Evolutionary conservation across 768 basidiomycete species (phyloP).

Genomic region (Sarcodon sp.): DNA sequence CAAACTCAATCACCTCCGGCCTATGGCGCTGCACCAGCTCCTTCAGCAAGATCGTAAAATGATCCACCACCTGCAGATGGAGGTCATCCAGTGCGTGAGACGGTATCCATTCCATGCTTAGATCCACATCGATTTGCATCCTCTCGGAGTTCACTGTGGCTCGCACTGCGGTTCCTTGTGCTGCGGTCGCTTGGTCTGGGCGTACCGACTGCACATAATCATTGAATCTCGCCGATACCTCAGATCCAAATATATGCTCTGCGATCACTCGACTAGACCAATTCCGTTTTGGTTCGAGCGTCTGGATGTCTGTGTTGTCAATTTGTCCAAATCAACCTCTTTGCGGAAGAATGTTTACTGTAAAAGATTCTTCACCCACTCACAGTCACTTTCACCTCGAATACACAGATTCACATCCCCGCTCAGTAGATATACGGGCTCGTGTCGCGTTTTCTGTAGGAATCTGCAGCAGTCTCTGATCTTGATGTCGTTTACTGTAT

Average conservation of each 20-base stretch:
- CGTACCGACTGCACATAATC: neutral
- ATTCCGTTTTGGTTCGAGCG: slow-evolving; percentile 2
- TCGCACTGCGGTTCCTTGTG: slow-evolving; percentile 5
- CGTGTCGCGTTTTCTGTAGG: slow-evolving; percentile 26
- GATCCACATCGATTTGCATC: slow-evolving; percentile 56
- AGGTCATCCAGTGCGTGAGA: slow-evolving; percentile 52
- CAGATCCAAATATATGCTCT: slow-evolving; percentile 27
- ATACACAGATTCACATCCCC: slow-evolving; percentile 57
- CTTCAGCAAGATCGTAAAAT: slow-evolving; percentile 49
- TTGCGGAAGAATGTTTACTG: neutral
- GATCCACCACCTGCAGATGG: slow-evolving; percentile 55
- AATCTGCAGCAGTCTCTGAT: slow-evolving; percentile 70
- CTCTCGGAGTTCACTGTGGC: slow-evolving; percentile 12
- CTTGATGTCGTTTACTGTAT: slow-evolving; percentile 41
- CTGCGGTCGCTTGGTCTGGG: neutral
- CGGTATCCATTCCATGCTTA: slow-evolving; percentile 20
- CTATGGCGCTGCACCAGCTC: slow-evolving; percentile 45
- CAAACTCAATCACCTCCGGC: slow-evolving; percentile 25
- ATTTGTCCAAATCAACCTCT: no score
- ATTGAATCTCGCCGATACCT: slow-evolving; percentile 22
- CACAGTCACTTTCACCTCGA: slow-evolving; percentile 34
- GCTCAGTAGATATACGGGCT: slow-evolving; percentile 45
- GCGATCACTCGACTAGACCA: slow-evolving; percentile 42
- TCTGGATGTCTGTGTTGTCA: neutral
- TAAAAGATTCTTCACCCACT: slow-evolving; percentile 8